Evolutionary conservation across 345 rosid genomes (phyloP).

Genomic region (Eucalyptus viminalis): DNA sequence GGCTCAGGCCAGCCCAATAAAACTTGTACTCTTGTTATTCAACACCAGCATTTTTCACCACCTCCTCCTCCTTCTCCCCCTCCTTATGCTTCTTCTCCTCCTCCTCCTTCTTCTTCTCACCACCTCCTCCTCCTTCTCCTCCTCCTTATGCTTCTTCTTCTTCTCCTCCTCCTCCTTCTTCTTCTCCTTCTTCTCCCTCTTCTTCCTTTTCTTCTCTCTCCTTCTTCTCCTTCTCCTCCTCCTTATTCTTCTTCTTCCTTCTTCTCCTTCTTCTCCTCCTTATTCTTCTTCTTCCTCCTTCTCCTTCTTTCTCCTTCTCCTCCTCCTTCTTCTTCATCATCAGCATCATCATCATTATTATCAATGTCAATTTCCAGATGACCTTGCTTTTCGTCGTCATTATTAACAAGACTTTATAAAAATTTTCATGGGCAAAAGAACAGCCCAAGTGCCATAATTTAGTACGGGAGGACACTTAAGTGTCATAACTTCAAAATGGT

Average conservation of each 20-base stretch:
- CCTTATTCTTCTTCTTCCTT: neutral
- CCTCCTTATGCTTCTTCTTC: too few relatives aligned
- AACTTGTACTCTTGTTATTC: neutral
- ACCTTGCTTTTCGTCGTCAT: fast-evolving
- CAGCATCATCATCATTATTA: neutral
- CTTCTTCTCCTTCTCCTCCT: neutral
- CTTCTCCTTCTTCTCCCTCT: neutral
- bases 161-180: too few relatives aligned
- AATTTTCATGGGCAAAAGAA: too few relatives aligned
- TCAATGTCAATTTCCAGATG: neutral
- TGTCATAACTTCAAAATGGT: too few relatives aligned
- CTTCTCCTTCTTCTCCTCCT: fast-evolving
- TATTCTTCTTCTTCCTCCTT: neutral
- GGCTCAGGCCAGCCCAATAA: neutral
- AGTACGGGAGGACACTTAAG: too few relatives aligned
- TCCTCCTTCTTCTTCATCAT: neutral
- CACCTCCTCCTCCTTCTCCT: fast-evolving
- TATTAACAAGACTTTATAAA: too few relatives aligned
- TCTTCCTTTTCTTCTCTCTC: neutral
- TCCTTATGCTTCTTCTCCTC: neutral
- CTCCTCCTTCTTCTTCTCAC: fast-evolving
- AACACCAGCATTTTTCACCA: neutral
- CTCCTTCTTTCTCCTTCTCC: fast-evolving
- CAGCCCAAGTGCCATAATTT: too few relatives aligned
- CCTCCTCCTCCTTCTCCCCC: neutral